phyloP scores from a whole-genome alignment of 495 filamentous ascomycete genomes.

The Neurospora hispaniola region DNA sequence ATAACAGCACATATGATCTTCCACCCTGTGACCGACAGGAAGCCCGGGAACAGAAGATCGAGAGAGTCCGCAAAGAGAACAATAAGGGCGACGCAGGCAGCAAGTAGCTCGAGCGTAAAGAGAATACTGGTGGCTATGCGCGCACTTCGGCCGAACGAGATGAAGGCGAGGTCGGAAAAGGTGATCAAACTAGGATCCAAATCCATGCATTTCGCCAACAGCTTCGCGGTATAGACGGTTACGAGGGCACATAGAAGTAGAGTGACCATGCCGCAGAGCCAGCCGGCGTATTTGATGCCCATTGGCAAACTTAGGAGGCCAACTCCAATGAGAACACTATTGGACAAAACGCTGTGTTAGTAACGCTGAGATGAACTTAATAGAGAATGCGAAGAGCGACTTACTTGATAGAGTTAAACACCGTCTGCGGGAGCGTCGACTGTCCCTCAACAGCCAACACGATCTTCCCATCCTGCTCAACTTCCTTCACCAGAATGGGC shows the following conservation, averaged over 20 bases:
- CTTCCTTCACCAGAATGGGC: constrained; percentile 73
- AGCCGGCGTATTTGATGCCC: constrained; percentile 81
- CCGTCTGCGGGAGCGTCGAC: constrained; percentile 86
- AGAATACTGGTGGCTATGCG: constrained; percentile 72
- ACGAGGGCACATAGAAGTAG: constrained; percentile 60
- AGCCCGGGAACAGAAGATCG: constrained; percentile 61
- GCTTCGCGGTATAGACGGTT: constrained; percentile 78
- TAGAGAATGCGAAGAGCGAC: neutral
- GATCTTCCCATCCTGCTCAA: constrained; percentile 80
- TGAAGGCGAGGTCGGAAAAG: constrained; percentile 87
- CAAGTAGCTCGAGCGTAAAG: constrained; percentile 81
- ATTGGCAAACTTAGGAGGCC: constrained; percentile 83
- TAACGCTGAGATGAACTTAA: neutral
- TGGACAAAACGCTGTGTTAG: constrained; percentile 8
- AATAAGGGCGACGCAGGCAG: constrained; percentile 80
- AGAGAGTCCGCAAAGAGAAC: constrained; percentile 91
- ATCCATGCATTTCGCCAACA: constrained; percentile 84
- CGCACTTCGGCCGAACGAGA: constrained; percentile 78
- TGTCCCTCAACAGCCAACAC: constrained; percentile 78
- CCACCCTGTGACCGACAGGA: constrained; percentile 60
- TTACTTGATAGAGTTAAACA: constrained; percentile 90
- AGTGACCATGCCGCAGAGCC: constrained; percentile 72
- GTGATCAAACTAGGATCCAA: constrained; percentile 64
- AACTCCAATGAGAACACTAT: constrained; percentile 73
- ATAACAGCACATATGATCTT: constrained; percentile 78